Percentiles rank a stretch among this genome's conserved stretches.
These are phyloP conservation scores for Endoconidiophora laricicola DNA, from an alignment of 2,329 filamentous ascomycete genomes.

Conservation along the genomic window DNA sequence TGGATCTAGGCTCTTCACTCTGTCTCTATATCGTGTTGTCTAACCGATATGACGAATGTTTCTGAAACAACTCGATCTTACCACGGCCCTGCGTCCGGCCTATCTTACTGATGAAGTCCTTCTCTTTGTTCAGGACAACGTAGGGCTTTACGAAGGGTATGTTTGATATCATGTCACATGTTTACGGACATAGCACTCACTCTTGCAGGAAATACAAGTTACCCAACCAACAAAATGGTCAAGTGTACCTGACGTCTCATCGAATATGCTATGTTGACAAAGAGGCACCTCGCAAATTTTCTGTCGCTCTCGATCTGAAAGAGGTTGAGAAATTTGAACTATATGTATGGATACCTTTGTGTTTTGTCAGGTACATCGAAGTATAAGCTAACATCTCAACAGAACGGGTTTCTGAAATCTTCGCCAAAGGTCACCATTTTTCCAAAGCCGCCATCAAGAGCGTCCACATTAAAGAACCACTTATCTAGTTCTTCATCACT, in stretches of 20 bases:
- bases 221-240: slow-evolving; percentile 81
- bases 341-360: slow-evolving; percentile 41
- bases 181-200: slow-evolving; percentile 12
- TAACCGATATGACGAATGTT: slow-evolving; percentile 57
- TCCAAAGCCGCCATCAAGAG: slow-evolving; percentile 59
- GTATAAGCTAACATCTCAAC: neutral
- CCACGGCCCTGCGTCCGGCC: slow-evolving; percentile 83
- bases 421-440: slow-evolving; percentile 84
- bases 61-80: slow-evolving; percentile 87
- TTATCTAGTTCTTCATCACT: neutral
- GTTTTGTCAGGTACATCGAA: slow-evolving; percentile 1
- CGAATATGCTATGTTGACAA: slow-evolving; percentile 91
- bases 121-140: slow-evolving; percentile 92
- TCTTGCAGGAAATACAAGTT: slow-evolving; percentile 75
- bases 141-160: slow-evolving; percentile 93
- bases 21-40: slow-evolving; percentile 16
- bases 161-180: neutral
- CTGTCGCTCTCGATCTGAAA: slow-evolving; percentile 71
- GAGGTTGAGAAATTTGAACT: slow-evolving; percentile 83
- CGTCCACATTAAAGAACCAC: slow-evolving; percentile 16
- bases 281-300: slow-evolving; percentile 67
- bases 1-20: neutral
- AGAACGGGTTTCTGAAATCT: slow-evolving; percentile 79
- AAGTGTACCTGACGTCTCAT: slow-evolving; percentile 92
- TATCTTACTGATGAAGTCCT: slow-evolving; percentile 87